Percentiles rank a stretch among this genome's conserved stretches.
phyloP scores from a whole-genome alignment of 2,329 filamentous ascomycete genomes.

The Fusarium sp. region DNA sequence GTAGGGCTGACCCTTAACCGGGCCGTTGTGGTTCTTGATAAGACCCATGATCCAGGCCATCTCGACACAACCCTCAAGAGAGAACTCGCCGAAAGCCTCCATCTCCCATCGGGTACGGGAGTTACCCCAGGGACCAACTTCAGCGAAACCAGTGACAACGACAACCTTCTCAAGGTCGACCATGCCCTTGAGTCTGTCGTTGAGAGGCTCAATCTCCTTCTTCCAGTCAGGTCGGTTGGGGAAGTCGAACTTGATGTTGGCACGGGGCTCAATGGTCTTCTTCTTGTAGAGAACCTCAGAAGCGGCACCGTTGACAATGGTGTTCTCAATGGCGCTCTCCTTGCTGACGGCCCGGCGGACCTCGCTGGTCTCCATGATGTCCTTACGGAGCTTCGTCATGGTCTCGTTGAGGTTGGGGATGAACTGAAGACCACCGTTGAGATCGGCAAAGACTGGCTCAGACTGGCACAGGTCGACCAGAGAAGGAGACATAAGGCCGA shows the following conservation, averaged over 20 bases:
- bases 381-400: conserved; percentile 93
- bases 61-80: conserved; percentile 95
- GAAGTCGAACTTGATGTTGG: conserved; percentile 98
- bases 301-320: conserved; percentile 93
- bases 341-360: conserved; percentile 93
- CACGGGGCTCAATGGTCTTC: conserved; percentile 90
- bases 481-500: conserved; percentile 93
- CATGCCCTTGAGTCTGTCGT: conserved; percentile 93
- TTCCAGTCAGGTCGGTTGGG: conserved; percentile 93
- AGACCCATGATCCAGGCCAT: conserved; percentile 99
- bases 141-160: conserved; percentile 95
- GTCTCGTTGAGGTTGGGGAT: conserved; percentile 94
- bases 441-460: conserved; percentile 95
- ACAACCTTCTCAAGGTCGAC: conserved; percentile 98
- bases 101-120: conserved; percentile 99
- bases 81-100: conserved; percentile 97
- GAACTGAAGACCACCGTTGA: conserved; percentile 98
- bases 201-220: conserved; percentile 87
- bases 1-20: conserved; percentile 95
- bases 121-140: conserved; percentile 98
- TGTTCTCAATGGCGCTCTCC: conserved; percentile 96
- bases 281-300: conserved; percentile 95
- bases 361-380: conserved; percentile 95
- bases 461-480: conserved; percentile 96
- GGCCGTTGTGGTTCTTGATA: conserved; percentile 98